Conservation (phyloP, 2,329 filamentous ascomycete genomes). For the Fusarium sp. region DNA sequence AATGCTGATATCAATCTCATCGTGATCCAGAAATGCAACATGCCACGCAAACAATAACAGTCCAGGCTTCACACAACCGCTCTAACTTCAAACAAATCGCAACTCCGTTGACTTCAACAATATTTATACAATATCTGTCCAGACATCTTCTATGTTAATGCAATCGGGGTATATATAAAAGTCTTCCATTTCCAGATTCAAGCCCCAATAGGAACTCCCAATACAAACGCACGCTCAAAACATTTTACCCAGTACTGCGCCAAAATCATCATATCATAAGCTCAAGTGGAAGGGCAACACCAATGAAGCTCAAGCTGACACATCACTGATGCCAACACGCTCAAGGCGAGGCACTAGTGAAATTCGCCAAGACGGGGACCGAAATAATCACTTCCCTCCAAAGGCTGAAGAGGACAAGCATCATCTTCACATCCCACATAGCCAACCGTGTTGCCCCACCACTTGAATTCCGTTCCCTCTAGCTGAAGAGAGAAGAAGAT, state of each 20-base stretch:
- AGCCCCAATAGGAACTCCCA: neutral
- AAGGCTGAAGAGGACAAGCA: conserved; percentile 53
- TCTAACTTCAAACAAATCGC: neutral
- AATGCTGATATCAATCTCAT: neutral
- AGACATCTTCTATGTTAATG: conserved; percentile 39
- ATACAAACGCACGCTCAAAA: conserved; percentile 44
- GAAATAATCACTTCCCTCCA: conserved; percentile 54
- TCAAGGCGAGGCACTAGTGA: conserved; percentile 8
- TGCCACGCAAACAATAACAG: too few species aligned
- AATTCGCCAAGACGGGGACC: conserved; percentile 57
- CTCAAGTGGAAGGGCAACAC: neutral
- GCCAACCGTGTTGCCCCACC: conserved; percentile 63
- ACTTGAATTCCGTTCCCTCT: conserved; percentile 56
- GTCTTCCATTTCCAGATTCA: conserved; percentile 35
- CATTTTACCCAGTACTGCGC: conserved; percentile 34
- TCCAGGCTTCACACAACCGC: neutral
- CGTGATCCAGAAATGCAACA: neutral
- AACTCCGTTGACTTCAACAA: conserved; percentile 8
- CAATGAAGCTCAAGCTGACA: too few species aligned
- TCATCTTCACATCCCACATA: conserved; percentile 57
- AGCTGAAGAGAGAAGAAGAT: conserved; percentile 66
- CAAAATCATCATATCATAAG: conserved; percentile 37
- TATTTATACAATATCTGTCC: conserved; percentile 34
- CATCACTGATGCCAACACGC: too few species aligned
- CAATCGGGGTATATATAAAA: conserved; percentile 45